phyloP scores from a whole-genome alignment of 2,329 filamentous ascomycete species.

The Epichloe sylvatica region DNA sequence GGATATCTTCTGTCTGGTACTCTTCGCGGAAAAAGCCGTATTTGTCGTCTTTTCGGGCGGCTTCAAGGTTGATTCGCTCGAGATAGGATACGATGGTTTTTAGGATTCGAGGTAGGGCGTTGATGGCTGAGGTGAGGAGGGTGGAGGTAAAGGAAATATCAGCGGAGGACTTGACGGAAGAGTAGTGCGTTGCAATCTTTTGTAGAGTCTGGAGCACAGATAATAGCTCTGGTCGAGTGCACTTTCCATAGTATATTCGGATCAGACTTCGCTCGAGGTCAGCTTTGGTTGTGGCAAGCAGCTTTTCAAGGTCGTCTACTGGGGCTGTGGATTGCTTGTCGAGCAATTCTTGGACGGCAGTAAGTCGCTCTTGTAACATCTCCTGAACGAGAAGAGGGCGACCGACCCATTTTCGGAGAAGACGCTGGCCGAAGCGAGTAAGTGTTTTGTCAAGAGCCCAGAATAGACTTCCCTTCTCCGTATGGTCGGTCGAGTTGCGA shows the following conservation, averaged over 20 bases:
- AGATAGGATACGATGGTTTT: conserved; percentile 61
- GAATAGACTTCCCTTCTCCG: conserved; percentile 75
- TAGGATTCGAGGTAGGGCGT: conserved; percentile 61
- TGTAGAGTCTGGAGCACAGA: conserved; percentile 76
- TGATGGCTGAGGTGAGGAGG: conserved; percentile 57
- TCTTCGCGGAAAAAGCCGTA: conserved; percentile 84
- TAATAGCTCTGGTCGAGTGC: conserved; percentile 75
- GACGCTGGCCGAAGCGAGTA: conserved; percentile 74
- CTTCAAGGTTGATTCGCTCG: conserved; percentile 70
- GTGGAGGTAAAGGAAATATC: conserved; percentile 60
- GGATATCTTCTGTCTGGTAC: conserved; percentile 78
- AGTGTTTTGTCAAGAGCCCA: conserved; percentile 91
- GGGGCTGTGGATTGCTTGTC: conserved; percentile 49
- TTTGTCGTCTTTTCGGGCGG: conserved; percentile 79
- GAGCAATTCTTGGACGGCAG: conserved; percentile 76
- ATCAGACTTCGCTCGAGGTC: conserved; percentile 91
- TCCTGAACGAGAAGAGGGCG: conserved; percentile 68
- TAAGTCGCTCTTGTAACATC: conserved; percentile 62
- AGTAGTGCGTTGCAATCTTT: conserved; percentile 63
- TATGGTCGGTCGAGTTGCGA: conserved; percentile 80
- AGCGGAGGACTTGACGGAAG: conserved; percentile 46
- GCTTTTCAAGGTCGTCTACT: conserved; percentile 58
- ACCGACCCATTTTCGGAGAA: conserved; percentile 90
- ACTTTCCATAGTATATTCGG: conserved; percentile 95
- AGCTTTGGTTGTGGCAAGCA: conserved; percentile 57